Conservation (phyloP, 1,284 basidiomycete genomes). For the Testicularia cyperi region DNA sequence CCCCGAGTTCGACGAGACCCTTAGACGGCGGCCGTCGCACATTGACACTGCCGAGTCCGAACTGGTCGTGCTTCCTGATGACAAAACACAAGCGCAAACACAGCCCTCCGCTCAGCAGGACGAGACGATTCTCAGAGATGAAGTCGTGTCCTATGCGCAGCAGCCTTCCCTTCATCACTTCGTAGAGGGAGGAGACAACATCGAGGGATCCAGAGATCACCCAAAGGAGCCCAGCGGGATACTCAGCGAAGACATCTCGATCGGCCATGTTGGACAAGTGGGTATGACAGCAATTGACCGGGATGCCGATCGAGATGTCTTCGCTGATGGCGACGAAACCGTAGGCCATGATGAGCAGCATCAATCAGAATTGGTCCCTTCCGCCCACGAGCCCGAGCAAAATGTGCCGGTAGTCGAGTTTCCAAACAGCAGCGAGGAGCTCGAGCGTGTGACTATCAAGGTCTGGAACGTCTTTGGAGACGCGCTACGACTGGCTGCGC, state of each 20-base stretch:
- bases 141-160: too few relatives aligned
- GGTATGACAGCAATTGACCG: too few relatives aligned
- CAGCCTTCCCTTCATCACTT: background rate
- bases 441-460: slow-evolving; percentile 45
- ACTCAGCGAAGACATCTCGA: too few relatives aligned
- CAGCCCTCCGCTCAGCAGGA: too few relatives aligned
- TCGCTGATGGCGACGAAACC: background rate
- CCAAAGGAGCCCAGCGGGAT: too few relatives aligned
- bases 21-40: background rate
- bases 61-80: background rate
- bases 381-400: background rate
- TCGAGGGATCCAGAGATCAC: background rate
- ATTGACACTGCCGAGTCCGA: background rate
- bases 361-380: background rate
- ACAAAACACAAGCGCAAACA: background rate
- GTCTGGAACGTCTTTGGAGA: slow-evolving; percentile 54
- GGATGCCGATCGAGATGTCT: background rate
- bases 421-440: slow-evolving; percentile 36
- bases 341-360: too few relatives aligned
- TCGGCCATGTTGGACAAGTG: background rate
- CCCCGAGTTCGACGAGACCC: background rate
- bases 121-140: too few relatives aligned
- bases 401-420: slow-evolving; percentile 7
- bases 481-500: slow-evolving; percentile 39
- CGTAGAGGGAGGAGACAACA: background rate